Conservation (phyloP, 176 grass and related monocot species). For the Pharus latifolius region DNA sequence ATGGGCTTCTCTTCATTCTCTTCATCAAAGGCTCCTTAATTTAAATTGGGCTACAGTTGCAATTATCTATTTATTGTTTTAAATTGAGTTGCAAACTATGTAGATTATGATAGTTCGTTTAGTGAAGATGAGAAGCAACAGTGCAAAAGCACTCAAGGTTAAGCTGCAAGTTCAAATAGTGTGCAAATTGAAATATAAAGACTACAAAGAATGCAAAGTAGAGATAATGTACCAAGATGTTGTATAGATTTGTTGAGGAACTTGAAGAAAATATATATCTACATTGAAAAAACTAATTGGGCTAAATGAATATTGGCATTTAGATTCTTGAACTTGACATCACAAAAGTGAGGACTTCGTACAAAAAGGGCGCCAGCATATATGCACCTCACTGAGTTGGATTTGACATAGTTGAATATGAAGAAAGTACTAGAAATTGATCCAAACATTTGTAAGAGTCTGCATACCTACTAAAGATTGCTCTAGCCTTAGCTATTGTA, state of each 20-base stretch:
- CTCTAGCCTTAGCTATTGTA: too few species aligned
- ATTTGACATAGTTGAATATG: constrained; percentile 32
- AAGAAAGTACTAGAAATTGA: constrained; percentile 38
- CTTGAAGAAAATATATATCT: neutral
- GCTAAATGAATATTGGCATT: neutral
- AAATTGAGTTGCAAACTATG: constrained; percentile 19
- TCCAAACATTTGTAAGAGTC: too few species aligned
- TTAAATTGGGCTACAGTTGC: too few species aligned
- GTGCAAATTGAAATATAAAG: constrained; percentile 33
- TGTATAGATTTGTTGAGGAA: neutral
- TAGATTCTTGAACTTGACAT: constrained; percentile 33
- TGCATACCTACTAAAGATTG: too few species aligned
- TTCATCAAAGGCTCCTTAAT: too few species aligned
- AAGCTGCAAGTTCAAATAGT: constrained; percentile 38
- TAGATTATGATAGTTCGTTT: constrained; percentile 38
- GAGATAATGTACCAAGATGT: constrained; percentile 34
- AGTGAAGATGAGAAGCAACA: constrained; percentile 37
- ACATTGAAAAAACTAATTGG: too few species aligned
- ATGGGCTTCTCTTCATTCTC: too few species aligned
- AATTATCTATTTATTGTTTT: neutral
- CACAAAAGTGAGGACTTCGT: constrained; percentile 33
- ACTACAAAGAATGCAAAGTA: constrained; percentile 25
- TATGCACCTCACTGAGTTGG: constrained; percentile 29
- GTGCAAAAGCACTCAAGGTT: constrained; percentile 23
- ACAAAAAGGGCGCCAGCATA: constrained; percentile 33